A percentile compares a stretch with the other conserved stretches of the same genome.
These are phyloP conservation scores for Colletotrichum falcatum DNA, from an alignment of 2,329 filamentous ascomycete species.

Conservation along the genomic window DNA sequence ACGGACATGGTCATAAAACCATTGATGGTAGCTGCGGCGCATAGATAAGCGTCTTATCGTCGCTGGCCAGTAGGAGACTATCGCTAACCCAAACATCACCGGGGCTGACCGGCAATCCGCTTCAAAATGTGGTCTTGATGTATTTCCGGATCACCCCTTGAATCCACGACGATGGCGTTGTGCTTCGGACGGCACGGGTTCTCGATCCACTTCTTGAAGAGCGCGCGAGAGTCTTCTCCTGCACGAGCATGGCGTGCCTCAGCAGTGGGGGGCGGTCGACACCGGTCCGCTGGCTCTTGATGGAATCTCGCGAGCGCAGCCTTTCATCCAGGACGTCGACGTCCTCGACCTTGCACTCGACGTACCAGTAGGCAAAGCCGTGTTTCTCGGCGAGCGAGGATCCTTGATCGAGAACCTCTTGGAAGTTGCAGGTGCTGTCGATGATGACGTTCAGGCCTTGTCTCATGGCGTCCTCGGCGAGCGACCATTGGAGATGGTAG, in stretches of 20 bases:
- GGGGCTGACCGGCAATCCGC: too few species aligned
- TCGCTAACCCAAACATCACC: too few species aligned
- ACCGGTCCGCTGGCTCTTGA: slow-evolving; percentile 49
- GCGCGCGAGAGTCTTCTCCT: too few species aligned
- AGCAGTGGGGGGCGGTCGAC: slow-evolving; percentile 46
- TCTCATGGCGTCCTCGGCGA: slow-evolving; percentile 50
- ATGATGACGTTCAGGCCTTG: slow-evolving; percentile 52
- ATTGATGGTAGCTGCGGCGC: too few species aligned
- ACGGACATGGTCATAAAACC: too few species aligned
- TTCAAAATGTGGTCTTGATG: too few species aligned
- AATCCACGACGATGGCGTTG: too few species aligned
- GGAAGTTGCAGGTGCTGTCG: slow-evolving; percentile 53
- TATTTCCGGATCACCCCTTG: too few species aligned
- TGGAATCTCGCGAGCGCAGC: slow-evolving; percentile 43
- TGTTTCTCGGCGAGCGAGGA: slow-evolving; percentile 44
- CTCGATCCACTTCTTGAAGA: too few species aligned
- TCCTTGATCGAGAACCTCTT: slow-evolving; percentile 48
- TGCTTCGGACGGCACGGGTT: too few species aligned
- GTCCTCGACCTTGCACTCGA: slow-evolving; percentile 44
- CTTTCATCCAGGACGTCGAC: slow-evolving; percentile 48
- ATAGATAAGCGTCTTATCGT: too few species aligned
- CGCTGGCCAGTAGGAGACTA: too few species aligned
- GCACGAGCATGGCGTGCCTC: background rate
- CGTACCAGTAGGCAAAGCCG: slow-evolving; percentile 46
- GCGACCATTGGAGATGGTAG: slow-evolving; percentile 49